A percentile compares a stretch with the other conserved stretches of the same genome.
Conservation (phyloP, 331 rosid genomes). For the Telfairia occidentalis region DNA sequence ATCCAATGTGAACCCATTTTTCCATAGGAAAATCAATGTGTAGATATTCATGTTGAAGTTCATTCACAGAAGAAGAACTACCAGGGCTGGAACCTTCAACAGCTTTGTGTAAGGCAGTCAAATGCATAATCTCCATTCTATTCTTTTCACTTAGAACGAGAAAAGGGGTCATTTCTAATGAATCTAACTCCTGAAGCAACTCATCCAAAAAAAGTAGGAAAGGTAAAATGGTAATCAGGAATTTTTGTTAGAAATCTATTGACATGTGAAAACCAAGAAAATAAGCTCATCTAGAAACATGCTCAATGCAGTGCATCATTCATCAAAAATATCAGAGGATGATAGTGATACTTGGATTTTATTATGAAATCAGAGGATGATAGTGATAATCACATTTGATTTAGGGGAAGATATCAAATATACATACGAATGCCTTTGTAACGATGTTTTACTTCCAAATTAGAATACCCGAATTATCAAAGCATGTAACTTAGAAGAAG, state of each 20-base stretch:
- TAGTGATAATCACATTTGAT: no score
- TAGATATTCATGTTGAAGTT: conserved; percentile 33
- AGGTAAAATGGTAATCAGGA: neutral
- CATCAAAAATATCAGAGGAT: neutral
- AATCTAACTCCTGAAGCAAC: conserved; percentile 38
- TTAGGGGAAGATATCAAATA: neutral
- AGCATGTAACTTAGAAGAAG: neutral
- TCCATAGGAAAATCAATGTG: conserved; percentile 52
- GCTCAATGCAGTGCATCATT: neutral
- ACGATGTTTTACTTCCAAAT: neutral
- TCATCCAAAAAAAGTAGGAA: conserved; percentile 8
- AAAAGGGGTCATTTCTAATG: conserved; percentile 41
- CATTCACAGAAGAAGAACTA: conserved; percentile 28
- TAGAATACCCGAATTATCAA: neutral
- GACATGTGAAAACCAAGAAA: neutral
- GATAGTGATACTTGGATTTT: no score
- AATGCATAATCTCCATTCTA: conserved; percentile 41
- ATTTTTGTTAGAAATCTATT: neutral
- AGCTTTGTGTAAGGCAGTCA: conserved; percentile 28
- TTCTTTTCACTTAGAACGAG: conserved; percentile 40
- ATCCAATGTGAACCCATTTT: conserved; percentile 84
- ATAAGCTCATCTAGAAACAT: neutral
- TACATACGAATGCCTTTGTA: neutral
- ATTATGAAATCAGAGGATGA: no score
- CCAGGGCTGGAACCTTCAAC: conserved; percentile 34